A percentile compares a stretch with the other conserved stretches of the same genome.
phyloP scores from a whole-genome alignment of 148 eudicot genomes.

The Rhododendron griersonianum region DNA sequence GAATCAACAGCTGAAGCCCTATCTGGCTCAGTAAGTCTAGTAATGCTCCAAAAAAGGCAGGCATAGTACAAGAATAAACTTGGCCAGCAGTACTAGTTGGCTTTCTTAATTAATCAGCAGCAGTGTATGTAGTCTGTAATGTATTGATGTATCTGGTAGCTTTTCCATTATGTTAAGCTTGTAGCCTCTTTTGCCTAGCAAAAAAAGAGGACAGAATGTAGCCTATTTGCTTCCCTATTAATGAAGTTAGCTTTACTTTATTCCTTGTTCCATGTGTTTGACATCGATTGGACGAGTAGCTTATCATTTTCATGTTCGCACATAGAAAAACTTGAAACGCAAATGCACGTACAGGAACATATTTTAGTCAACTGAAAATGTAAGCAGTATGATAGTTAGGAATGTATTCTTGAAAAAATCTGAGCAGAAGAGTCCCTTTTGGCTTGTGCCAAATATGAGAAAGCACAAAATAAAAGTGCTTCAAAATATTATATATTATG shows the following conservation, averaged over 20 bases:
- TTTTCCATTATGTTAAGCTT: neutral
- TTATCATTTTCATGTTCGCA: neutral
- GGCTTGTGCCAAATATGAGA: neutral
- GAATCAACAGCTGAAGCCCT: conserved; percentile 15
- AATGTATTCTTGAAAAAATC: neutral
- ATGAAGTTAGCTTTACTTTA: neutral
- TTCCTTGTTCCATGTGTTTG: neutral
- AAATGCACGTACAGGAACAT: neutral
- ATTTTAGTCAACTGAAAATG: neutral
- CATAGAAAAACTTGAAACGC: neutral
- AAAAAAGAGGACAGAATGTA: neutral
- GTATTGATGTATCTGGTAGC: neutral
- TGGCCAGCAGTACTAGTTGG: neutral
- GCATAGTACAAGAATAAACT: neutral
- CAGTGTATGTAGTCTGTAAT: neutral
- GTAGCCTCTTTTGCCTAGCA: neutral
- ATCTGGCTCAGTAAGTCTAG: neutral
- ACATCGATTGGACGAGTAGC: neutral
- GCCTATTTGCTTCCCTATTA: neutral
- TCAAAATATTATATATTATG: neutral
- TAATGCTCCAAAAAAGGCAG: neutral
- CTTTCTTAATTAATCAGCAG: neutral
- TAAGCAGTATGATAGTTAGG: neutral
- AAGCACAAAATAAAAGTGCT: neutral
- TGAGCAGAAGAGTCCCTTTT: neutral